Evolutionary conservation across 768 basidiomycete genomes (phyloP), one percentile per base, ranked within the genome.

Genomic region (Boletus coccyginus): DNA sequence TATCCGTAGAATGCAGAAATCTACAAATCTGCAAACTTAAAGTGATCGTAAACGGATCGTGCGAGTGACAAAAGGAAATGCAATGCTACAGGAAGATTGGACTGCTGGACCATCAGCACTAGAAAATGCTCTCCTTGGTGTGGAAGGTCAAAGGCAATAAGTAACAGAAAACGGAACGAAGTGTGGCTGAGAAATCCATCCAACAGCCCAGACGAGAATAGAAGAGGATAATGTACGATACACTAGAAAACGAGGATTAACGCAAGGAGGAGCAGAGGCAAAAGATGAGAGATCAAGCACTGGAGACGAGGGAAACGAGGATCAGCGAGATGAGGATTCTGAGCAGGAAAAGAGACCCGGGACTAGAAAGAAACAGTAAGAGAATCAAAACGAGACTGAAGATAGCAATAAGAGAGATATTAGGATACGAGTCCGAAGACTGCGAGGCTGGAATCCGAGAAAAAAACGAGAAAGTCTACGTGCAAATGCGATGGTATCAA

Each of bases 111-210:
- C 66, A 60, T 71, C 56, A 62, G 59, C 62, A 61, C 57, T 57
- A 42, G 62, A 67, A 61, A 67, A 63, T 54, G 70, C 64, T 60
- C 70, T 70, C 72, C 70, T 68, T 60, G 66, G 66, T 62, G 62
- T 67, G 68, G 72, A 70, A 73, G 69, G 70, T 69, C 59, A 69
- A 66, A 69, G 67, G 51, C 45, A 61, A 72, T 72, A 73, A 72
- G 72, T 72, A 58, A 66, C 69, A 69, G 39, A 60, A 69, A 68
- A 16, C 9, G 31, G 44, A 61, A 62, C 53, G 41, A 47, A 19
- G 46, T 45, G 50, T 57, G 68, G 68, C 68, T 58, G 63, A 62
- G 73, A 65, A 70, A 60, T 71, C 68, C 47, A 71, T 69, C 63
- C 62, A 36, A 41, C 70, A 70, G 67, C 69, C 66, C 40, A 52